phyloP scores from a whole-genome alignment of 2,329 filamentous ascomycete species.

The Stemphylium lycopersici region DNA sequence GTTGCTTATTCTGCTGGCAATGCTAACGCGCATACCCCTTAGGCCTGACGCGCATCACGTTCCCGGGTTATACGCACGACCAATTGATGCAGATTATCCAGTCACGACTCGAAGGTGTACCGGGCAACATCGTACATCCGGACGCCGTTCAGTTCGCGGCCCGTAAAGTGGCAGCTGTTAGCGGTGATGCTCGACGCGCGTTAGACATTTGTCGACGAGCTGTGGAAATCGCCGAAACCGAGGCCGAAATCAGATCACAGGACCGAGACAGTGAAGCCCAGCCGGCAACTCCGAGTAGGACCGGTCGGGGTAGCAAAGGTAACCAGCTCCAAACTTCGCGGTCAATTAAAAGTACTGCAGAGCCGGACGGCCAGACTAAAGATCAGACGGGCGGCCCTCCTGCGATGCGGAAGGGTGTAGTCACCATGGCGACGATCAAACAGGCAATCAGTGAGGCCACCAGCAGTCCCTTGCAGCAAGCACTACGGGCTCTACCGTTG shows the following conservation, averaged over 20 bases:
- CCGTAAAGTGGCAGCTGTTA: conserved; percentile 94
- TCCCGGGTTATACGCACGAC: conserved; percentile 95
- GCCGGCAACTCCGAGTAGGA: conserved; percentile 69
- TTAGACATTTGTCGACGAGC: conserved; percentile 94
- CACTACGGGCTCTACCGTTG: conserved; percentile 80
- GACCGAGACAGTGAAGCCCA: conserved; percentile 43
- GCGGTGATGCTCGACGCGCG: conserved; percentile 88
- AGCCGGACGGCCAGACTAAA: conserved; percentile 26
- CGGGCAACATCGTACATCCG: conserved; percentile 85
- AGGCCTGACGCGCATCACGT: conserved; percentile 90
- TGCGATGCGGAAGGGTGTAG: conserved; percentile 57
- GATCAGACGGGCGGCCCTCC: conserved; percentile 30
- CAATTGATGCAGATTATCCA: conserved; percentile 98
- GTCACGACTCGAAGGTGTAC: conserved; percentile 86
- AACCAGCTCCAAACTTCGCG: conserved; percentile 25
- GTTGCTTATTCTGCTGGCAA: conserved; percentile 29
- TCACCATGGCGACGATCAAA: conserved; percentile 93
- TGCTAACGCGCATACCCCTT: conserved; percentile 36
- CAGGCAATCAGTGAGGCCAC: conserved; percentile 95
- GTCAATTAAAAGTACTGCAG: conserved; percentile 28
- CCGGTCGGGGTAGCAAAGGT: conserved; percentile 46
- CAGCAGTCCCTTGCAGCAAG: conserved; percentile 87
- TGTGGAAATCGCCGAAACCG: conserved; percentile 90
- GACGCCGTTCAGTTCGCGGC: conserved; percentile 97
- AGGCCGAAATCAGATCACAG: conserved; percentile 62